Percentiles rank a stretch among this genome's conserved stretches.
These are phyloP conservation scores for Juncus inflexus DNA, from an alignment of 176 grass and related monocot genomes.

Conservation along the genomic window DNA sequence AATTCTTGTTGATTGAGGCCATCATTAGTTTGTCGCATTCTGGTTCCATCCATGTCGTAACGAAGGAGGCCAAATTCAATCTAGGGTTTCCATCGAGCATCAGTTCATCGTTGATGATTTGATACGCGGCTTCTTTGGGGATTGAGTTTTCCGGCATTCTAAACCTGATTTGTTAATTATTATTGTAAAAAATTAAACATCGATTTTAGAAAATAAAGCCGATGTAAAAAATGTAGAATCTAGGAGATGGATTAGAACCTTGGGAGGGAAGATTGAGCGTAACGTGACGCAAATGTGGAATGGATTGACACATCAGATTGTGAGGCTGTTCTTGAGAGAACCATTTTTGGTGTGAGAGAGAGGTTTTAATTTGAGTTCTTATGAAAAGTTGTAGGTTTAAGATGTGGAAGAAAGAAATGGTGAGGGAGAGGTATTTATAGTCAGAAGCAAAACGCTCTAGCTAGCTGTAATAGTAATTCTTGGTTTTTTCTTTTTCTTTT, in stretches of 20 bases:
- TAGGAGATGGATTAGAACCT: conserved; percentile 25
- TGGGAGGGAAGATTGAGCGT: conserved; percentile 74
- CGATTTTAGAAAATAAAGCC: not conserved
- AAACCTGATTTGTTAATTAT: conserved; percentile 34
- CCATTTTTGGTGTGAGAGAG: conserved; percentile 24
- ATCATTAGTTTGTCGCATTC: conserved; percentile 99
- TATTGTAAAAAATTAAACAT: not conserved
- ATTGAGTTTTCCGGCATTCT: conserved; percentile 90
- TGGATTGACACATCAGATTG: conserved; percentile 76
- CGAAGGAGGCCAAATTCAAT: conserved; percentile 91
- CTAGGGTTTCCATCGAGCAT: conserved; percentile 99
- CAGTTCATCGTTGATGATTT: conserved; percentile 99
- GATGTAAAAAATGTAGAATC: not conserved
- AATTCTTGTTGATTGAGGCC: conserved; percentile 89
- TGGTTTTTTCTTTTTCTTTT: too few relatives aligned
- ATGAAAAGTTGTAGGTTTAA: not conserved
- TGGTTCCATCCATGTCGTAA: conserved; percentile 98
- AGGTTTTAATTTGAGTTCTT: not conserved
- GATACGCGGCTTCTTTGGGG: conserved; percentile 96
- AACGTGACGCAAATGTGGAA: conserved; percentile 94
- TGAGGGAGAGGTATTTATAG: not conserved
- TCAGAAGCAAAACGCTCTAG: not conserved
- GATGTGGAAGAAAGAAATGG: conserved; percentile 7
- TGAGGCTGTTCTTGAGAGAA: conserved; percentile 57
- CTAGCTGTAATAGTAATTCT: too few relatives aligned